phyloP scores from a whole-genome alignment of 345 rosid species.

The Trapa incisa region DNA sequence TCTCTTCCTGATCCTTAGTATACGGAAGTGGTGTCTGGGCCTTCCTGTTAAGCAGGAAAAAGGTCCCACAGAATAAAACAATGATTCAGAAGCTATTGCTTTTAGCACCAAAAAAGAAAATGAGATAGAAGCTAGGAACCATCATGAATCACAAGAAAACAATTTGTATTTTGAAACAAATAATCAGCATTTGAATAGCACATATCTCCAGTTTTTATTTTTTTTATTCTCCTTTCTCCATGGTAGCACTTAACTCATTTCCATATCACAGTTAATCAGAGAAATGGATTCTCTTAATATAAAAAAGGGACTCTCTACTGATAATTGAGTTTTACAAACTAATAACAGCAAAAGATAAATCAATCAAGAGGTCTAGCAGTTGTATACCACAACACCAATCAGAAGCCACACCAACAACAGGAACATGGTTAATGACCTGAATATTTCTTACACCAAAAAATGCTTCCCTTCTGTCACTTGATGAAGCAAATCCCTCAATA shows the following conservation, averaged over 20 bases:
- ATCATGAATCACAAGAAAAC: neutral
- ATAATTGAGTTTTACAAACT: neutral
- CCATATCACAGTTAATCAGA: neutral
- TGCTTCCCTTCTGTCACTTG: neutral
- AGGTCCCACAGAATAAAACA: neutral
- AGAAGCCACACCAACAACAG: neutral
- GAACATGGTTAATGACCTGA: neutral
- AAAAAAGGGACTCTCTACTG: neutral
- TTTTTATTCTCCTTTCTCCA: no score
- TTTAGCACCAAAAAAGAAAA: no score
- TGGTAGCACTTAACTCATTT: neutral
- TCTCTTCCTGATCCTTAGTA: conserved; percentile 64
- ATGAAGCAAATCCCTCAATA: neutral
- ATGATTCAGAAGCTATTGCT: neutral
- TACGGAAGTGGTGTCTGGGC: conserved; percentile 41
- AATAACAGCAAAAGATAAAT: neutral
- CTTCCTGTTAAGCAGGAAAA: conserved; percentile 27
- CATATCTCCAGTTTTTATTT: neutral
- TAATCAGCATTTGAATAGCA: neutral
- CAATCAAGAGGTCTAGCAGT: neutral
- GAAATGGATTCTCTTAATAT: neutral
- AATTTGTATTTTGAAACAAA: neutral
- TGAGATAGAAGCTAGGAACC: no score
- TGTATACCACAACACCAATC: neutral
- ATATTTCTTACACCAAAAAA: neutral